These are phyloP conservation scores for Schoenoplectus tabernaemontani DNA, from an alignment of 202 grass and related monocot species.

Conservation along the genomic window DNA sequence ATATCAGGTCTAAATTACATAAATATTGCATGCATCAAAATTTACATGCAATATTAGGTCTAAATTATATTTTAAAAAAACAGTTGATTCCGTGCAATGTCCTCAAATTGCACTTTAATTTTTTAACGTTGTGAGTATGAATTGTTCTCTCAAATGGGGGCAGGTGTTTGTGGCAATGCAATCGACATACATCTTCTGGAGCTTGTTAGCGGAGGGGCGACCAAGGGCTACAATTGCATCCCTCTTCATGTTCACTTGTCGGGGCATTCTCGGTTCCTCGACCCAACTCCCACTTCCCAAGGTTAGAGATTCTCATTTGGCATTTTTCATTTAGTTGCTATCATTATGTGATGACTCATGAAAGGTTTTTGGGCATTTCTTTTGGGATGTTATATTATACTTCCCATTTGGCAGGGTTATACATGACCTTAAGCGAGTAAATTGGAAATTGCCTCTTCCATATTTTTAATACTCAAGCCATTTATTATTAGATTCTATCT, in stretches of 20 bases:
- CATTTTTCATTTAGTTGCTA: background rate
- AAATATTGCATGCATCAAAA: no score
- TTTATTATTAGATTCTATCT: background rate
- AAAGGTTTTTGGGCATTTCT: background rate
- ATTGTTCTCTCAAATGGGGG: background rate
- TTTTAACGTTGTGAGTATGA: background rate
- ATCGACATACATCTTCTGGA: conserved; percentile 86
- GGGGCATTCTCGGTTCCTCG: conserved; percentile 66
- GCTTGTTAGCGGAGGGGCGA: conserved; percentile 57
- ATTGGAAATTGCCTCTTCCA: background rate
- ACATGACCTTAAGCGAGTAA: background rate
- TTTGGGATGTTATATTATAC: background rate
- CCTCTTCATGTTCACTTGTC: conserved; percentile 91
- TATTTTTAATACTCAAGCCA: background rate
- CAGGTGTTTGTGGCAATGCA: conserved; percentile 94
- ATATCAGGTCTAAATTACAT: no score
- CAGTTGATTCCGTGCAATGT: background rate
- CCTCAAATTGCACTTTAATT: background rate
- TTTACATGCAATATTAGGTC: no score
- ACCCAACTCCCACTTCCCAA: conserved; percentile 78
- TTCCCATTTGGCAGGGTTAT: background rate
- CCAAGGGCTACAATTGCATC: conserved; percentile 55
- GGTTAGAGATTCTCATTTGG: conserved; percentile 14
- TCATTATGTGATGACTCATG: background rate
- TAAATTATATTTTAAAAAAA: background rate